Evolutionary conservation across 371 early-diverging fungal genomes (phyloP).

Genomic region (Actinomortierella wolfii): DNA sequence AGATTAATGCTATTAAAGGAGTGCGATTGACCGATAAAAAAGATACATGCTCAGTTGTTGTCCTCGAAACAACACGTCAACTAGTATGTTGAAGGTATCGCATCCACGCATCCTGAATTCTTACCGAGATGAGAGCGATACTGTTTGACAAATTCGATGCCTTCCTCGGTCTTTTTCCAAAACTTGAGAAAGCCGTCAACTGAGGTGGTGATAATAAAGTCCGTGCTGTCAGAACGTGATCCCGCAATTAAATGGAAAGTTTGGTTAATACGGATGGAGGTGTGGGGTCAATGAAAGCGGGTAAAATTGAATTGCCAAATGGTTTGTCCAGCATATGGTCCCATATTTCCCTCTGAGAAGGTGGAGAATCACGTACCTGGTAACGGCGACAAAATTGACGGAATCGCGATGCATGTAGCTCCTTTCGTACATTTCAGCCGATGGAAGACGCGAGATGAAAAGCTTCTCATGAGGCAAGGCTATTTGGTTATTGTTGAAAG

Average conservation of each 20-base stretch:
- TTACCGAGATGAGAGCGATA: conserved; percentile 85
- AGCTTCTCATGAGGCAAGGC: conserved; percentile 77
- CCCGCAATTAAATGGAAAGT: neutral
- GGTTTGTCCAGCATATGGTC: too few species aligned
- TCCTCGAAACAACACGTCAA: neutral
- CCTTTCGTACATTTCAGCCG: conserved; percentile 88
- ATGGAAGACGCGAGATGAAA: conserved; percentile 78
- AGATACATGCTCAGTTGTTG: too few species aligned
- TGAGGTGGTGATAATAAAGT: conserved; percentile 93
- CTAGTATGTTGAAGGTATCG: neutral
- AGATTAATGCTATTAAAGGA: conserved; percentile 47
- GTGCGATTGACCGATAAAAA: neutral
- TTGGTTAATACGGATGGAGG: neutral
- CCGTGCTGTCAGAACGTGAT: conserved; percentile 58
- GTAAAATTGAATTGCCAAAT: too few species aligned
- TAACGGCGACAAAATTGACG: conserved; percentile 76
- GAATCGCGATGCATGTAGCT: conserved; percentile 96
- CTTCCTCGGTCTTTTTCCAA: conserved; percentile 94
- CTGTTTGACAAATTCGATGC: conserved; percentile 97
- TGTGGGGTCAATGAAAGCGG: too few species aligned
- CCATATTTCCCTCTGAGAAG: too few species aligned
- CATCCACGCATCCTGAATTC: neutral
- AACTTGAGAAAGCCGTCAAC: conserved; percentile 97
- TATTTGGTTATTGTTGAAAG: conserved; percentile 11
- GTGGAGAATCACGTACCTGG: conserved; percentile 70